These are phyloP conservation scores for Rhynchosporium agropyri DNA, from an alignment of 2,329 filamentous ascomycete genomes.

Conservation along the genomic window DNA sequence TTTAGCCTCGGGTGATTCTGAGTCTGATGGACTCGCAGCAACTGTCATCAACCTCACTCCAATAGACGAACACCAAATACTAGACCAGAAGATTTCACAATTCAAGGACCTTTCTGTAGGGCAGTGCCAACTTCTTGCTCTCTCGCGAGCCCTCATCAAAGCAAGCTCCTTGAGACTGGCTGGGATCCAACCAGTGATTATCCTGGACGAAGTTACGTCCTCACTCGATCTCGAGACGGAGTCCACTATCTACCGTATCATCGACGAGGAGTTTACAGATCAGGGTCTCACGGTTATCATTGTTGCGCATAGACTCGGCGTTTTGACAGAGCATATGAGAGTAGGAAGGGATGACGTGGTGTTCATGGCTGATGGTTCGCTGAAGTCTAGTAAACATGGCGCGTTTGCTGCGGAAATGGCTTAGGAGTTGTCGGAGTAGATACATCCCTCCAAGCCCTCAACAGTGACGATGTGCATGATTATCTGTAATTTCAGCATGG, in stretches of 20 bases:
- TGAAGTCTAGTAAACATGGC: background rate
- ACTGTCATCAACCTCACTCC: background rate
- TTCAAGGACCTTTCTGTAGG: constrained; percentile 44
- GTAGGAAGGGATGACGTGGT: constrained; percentile 38
- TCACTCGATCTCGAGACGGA: constrained; percentile 45
- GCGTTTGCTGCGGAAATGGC: background rate
- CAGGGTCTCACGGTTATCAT: constrained; percentile 42
- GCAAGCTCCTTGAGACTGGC: constrained; percentile 13
- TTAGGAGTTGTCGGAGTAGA: background rate
- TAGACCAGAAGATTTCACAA: constrained; percentile 37
- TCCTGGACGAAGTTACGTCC: constrained; percentile 50
- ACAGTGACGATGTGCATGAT: background rate
- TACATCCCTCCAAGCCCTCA: background rate
- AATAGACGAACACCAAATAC: constrained; percentile 28
- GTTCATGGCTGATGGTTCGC: constrained; percentile 36
- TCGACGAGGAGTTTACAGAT: constrained; percentile 41
- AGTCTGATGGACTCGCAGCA: background rate
- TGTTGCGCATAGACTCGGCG: constrained; percentile 43
- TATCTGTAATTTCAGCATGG: too few relatives aligned
- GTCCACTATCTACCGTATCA: constrained; percentile 40
- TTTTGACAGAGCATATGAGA: constrained; percentile 34
- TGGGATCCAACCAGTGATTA: constrained; percentile 42
- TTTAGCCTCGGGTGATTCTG: background rate
- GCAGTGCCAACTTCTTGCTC: constrained; percentile 50
- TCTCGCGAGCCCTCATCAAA: constrained; percentile 51